A percentile compares a stretch with the other conserved stretches of the same genome.
phyloP scores from a whole-genome alignment of 345 rosid species.

The Microthlaspi erraticum region DNA sequence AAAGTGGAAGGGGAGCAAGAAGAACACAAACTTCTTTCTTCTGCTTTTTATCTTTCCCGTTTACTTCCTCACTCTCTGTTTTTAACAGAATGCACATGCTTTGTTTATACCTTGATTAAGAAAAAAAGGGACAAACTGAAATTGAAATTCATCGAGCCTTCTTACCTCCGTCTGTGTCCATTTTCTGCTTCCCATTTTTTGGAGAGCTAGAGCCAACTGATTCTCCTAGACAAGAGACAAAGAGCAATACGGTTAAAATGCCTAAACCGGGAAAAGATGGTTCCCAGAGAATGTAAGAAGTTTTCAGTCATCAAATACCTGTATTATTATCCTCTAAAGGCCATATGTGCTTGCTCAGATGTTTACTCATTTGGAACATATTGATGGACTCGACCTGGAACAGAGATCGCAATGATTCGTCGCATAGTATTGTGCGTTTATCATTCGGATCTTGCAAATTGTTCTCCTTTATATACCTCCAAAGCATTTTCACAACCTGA shows the following conservation, averaged over 20 bases:
- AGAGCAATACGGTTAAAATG: conserved; percentile 6
- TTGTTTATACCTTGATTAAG: conserved; percentile 26
- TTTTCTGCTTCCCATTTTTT: conserved; percentile 42
- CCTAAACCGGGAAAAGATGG: not conserved
- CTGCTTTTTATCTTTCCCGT: conserved; percentile 55
- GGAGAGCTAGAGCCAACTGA: conserved; percentile 36
- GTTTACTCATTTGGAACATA: conserved; percentile 75
- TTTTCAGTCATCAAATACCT: conserved; percentile 46
- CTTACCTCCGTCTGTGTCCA: conserved; percentile 42
- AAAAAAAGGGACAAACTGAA: conserved; percentile 13
- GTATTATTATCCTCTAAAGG: conserved; percentile 50
- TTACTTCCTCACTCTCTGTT: conserved; percentile 47
- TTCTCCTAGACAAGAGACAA: conserved; percentile 40
- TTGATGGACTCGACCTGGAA: conserved; percentile 58
- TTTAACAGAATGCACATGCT: conserved; percentile 15
- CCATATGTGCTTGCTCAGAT: conserved; percentile 65
- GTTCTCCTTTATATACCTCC: conserved; percentile 62
- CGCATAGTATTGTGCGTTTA: conserved; percentile 59
- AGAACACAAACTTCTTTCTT: conserved; percentile 60
- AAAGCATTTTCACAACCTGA: conserved; percentile 65
- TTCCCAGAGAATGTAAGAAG: not conserved
- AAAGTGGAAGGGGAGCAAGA: conserved; percentile 64
- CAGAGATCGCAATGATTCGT: conserved; percentile 53
- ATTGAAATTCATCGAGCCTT: conserved; percentile 30
- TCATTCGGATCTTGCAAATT: conserved; percentile 68